Percentiles rank a stretch among this genome's conserved stretches.
phyloP scores from a whole-genome alignment of 192 early-diverging fungal genomes.

The Diversispora epigaea region DNA sequence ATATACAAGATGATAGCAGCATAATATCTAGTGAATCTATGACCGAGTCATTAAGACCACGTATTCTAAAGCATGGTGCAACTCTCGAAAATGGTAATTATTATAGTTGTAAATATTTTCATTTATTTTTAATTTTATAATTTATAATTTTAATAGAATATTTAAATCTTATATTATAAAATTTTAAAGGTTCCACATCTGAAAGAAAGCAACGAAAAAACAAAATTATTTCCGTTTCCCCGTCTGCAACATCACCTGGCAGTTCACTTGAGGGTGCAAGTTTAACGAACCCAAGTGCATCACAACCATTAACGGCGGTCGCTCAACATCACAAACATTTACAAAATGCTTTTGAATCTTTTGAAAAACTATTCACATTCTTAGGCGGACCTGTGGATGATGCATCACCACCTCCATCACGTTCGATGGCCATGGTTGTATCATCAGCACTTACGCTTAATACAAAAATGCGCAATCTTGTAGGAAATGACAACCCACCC shows the following conservation, averaged over 20 bases:
- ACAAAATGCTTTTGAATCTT: constrained; percentile 36
- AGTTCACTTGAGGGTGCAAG: constrained; percentile 25
- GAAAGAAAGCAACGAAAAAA: neutral
- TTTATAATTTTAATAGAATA: neutral
- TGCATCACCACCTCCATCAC: constrained; percentile 30
- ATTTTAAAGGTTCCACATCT: neutral
- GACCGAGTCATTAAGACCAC: neutral
- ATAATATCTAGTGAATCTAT: constrained; percentile 24
- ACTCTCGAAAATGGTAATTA: neutral
- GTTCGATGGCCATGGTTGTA: constrained; percentile 36
- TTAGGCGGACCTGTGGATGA: neutral
- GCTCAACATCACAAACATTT: constrained; percentile 35
- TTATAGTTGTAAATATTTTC: neutral
- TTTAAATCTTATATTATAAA: neutral
- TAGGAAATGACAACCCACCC: constrained; percentile 12
- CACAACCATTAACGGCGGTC: neutral
- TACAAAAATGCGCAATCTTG: constrained; percentile 17
- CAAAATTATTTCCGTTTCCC: constrained; percentile 7
- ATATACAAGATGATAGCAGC: constrained; percentile 30
- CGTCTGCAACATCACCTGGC: constrained; percentile 14
- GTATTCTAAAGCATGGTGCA: constrained; percentile 22
- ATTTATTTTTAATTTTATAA: neutral
- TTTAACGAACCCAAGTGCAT: neutral
- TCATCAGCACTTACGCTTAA: constrained; percentile 32
- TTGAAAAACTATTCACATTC: constrained; percentile 30